These are phyloP conservation scores for Neonectria faginata DNA, from an alignment of 2,329 filamentous ascomycete genomes.

Conservation along the genomic window DNA sequence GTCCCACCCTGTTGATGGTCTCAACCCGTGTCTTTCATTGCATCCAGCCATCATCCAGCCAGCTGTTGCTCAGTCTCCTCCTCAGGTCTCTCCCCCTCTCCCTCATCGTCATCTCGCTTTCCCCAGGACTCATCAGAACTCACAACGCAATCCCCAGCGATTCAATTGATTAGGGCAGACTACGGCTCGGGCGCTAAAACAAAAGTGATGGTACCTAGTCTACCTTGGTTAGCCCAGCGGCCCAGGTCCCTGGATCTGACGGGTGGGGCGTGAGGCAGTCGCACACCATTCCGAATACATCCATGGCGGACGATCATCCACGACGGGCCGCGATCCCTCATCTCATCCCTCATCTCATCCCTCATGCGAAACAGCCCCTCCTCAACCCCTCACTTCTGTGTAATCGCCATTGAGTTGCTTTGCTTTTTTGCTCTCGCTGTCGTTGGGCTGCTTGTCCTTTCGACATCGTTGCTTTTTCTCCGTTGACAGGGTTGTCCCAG, in stretches of 20 bases:
- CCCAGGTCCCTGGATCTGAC: conserved; percentile 1
- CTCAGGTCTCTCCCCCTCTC: too few relatives aligned
- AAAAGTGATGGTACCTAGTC: background rate
- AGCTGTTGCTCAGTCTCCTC: background rate
- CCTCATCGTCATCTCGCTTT: too few relatives aligned
- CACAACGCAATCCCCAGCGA: background rate
- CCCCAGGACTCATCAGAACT: background rate
- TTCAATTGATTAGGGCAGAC: too few relatives aligned
- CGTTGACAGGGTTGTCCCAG: background rate
- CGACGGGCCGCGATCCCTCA: background rate
- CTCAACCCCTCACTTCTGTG: too few relatives aligned
- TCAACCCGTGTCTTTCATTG: too few relatives aligned
- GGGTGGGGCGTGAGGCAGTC: background rate
- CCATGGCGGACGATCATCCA: background rate
- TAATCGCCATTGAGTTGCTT: background rate
- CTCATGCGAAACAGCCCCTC: too few relatives aligned
- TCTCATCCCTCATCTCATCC: background rate
- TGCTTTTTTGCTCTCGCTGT: background rate
- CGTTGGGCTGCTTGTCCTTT: background rate
- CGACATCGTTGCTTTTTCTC: background rate
- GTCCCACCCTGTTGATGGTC: too few relatives aligned
- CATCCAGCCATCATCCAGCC: background rate
- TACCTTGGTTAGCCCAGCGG: background rate
- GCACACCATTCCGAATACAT: background rate
- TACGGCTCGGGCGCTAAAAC: background rate